A percentile compares a stretch with the other conserved stretches of the same genome.
These are phyloP conservation scores for Pulicaria dysenterica DNA, from an alignment of 129 eudicot species.

Conservation along the genomic window DNA sequence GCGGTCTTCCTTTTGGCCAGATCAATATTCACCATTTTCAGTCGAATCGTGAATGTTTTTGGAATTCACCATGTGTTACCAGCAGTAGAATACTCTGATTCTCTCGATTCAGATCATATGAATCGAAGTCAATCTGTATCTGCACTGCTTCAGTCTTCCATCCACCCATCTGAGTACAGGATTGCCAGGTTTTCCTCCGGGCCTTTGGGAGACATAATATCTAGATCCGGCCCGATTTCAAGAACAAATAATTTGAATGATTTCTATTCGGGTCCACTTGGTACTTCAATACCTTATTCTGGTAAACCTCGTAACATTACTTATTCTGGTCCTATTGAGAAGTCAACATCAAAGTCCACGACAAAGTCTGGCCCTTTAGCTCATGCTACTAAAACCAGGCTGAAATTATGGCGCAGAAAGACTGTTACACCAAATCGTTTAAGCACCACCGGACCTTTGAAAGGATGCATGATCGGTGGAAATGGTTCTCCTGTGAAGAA, in stretches of 20 bases:
- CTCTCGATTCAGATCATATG: constrained; percentile 38
- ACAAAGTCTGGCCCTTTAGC: constrained; percentile 51
- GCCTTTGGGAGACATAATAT: constrained; percentile 33
- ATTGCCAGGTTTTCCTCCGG: constrained; percentile 49
- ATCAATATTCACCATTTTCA: constrained; percentile 59
- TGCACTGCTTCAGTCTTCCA: constrained; percentile 60
- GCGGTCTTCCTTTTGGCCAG: constrained; percentile 61
- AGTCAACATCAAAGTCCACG: constrained; percentile 35
- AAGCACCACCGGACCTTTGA: constrained; percentile 41
- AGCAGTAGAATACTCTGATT: constrained; percentile 38
- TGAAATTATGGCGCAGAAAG: constrained; percentile 48
- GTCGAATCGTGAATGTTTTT: constrained; percentile 62
- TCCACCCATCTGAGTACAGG: constrained; percentile 61
- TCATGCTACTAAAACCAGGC: constrained; percentile 38
- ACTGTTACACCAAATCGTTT: constrained; percentile 34
- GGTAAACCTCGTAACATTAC: constrained; percentile 25
- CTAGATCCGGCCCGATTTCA: constrained; percentile 50
- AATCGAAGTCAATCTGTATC: constrained; percentile 51
- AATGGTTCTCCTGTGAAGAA: constrained; percentile 32
- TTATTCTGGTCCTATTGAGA: constrained; percentile 41
- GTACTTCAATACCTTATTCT: constrained; percentile 28
- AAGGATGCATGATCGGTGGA: constrained; percentile 45
- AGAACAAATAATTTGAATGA: constrained; percentile 34
- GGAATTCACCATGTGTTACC: constrained; percentile 57
- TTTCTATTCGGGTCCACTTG: constrained; percentile 63